Evolutionary conservation across 257 asterid genomes (phyloP).

Genomic region (Fraxinus cuspidata): DNA sequence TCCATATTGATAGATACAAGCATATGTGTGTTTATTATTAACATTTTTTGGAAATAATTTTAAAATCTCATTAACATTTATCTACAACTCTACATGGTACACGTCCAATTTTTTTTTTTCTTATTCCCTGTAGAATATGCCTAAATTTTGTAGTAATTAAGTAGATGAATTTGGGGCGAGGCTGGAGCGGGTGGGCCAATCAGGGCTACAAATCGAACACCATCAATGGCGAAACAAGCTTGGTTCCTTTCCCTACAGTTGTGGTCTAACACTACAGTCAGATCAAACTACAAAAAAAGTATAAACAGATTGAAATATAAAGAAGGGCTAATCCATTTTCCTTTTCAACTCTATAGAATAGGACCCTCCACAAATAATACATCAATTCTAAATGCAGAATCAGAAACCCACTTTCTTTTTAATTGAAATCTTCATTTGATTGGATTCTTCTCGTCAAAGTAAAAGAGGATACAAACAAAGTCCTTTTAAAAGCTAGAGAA

Average conservation of each 20-base stretch:
- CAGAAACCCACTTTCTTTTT: slow-evolving; percentile 52
- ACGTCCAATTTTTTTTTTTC: neutral
- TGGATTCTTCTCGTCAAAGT: slow-evolving; percentile 30
- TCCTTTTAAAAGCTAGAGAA: slow-evolving; percentile 26
- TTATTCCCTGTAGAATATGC: neutral
- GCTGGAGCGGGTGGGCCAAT: too few species aligned
- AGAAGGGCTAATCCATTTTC: neutral
- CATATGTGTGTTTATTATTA: neutral
- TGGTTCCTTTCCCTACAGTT: slow-evolving; percentile 19
- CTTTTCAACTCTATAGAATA: slow-evolving; percentile 4
- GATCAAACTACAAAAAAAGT: slow-evolving; percentile 1
- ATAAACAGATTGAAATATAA: slow-evolving; percentile 4
- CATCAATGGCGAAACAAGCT: slow-evolving; percentile 30
- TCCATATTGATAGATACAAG: slow-evolving; percentile 13
- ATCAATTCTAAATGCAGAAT: slow-evolving; percentile 39
- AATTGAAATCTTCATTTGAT: slow-evolving; percentile 21
- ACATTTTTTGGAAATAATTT: neutral
- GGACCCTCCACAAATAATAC: slow-evolving; percentile 42
- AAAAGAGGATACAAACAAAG: slow-evolving; percentile 13
- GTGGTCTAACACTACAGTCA: slow-evolving; percentile 18
- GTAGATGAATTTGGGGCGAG: too few species aligned
- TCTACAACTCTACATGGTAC: neutral
- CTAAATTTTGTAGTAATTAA: neutral
- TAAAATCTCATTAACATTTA: neutral
- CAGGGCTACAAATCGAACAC: slow-evolving; percentile 28